Evolutionary conservation across 2,329 filamentous ascomycete genomes (phyloP), one percentile per base, ranked within the genome.

Genomic region (Phialophora macrospora): DNA sequence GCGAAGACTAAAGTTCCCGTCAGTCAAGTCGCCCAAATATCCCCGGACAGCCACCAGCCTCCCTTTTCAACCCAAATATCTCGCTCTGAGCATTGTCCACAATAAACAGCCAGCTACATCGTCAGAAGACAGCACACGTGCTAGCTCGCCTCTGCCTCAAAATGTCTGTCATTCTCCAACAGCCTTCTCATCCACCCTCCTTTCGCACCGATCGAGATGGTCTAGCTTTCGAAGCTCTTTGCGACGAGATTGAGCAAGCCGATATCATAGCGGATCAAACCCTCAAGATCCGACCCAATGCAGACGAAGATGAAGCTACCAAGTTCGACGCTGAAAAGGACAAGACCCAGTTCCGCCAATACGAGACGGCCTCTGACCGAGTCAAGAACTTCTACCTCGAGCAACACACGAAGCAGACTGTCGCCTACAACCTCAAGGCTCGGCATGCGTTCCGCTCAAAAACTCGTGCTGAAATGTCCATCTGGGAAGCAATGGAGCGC

Each of bases 401-500:
- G 73, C 86, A 88, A 71, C 86, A 88, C 78, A 82, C 82, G 75
- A 88, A 88, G 72, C 80, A 82, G 58, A 82, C 79, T 0, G 79
- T 82, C 0, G 55, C 90, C 9, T 96, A 93, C 84, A 96, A 96
- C 82, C 84, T 96, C 51, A 87, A 88, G 69, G 91, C 90, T 14
- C 90, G 93, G 62, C 87, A 90, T 72, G 81, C 84, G 62, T 91
- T 92, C 80, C 81, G 88, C 77, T 84, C 83, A 70, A 85, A 88
- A 67, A 85, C 85, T 1, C 87, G 90, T 61, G 87, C 89, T 17
- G 84, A 90, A 77, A 92, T 96, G 90, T 90, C 88, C 68, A 84
- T 96, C 76, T 96, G 92, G 93, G 84, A 96, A 77, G 93, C 93
- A 22, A 95, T 96, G 80, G 91, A 96, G 85, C 93, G 92, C 79